Conservation (phyloP, 2,329 filamentous ascomycete species). For the Zymoseptoria ardabiliae region DNA sequence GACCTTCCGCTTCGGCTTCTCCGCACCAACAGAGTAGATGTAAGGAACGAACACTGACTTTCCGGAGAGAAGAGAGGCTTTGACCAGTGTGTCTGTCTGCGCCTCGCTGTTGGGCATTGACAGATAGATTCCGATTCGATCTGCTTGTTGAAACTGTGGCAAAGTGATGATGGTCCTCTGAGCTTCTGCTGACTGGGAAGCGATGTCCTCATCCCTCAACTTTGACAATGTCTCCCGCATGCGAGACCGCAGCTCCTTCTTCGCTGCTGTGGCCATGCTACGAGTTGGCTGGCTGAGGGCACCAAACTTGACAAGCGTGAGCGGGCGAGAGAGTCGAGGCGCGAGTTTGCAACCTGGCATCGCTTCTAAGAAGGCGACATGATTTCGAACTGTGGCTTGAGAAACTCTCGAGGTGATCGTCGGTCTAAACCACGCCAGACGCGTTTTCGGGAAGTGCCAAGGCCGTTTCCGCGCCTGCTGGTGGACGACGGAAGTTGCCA, state of each 20-base stretch:
- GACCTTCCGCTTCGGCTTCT: slow-evolving; percentile 47
- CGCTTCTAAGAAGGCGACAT: slow-evolving; percentile 1
- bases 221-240: slow-evolving; percentile 61
- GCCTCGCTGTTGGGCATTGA: slow-evolving; percentile 88
- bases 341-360: not conserved
- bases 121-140: slow-evolving; percentile 75
- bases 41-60: slow-evolving; percentile 92
- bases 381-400: not conserved
- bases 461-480: not conserved
- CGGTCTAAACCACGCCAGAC: not conserved
- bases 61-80: slow-evolving; percentile 65
- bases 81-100: slow-evolving; percentile 74
- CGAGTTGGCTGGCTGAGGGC: not conserved
- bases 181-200: slow-evolving; percentile 63
- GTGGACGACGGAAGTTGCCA: not conserved
- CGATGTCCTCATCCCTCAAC: slow-evolving; percentile 55
- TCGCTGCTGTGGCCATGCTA: slow-evolving; percentile 42
- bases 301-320: not conserved
- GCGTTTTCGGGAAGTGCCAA: not conserved
- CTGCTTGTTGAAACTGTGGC: slow-evolving; percentile 67
- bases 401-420: not conserved
- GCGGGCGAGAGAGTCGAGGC: not conserved
- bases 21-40: slow-evolving; percentile 38
- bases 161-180: slow-evolving; percentile 59
- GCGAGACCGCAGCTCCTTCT: slow-evolving; percentile 64